Evolutionary conservation across 352 stramenopile species (phyloP).

Genomic region (Pythium rishiriense): DNA sequence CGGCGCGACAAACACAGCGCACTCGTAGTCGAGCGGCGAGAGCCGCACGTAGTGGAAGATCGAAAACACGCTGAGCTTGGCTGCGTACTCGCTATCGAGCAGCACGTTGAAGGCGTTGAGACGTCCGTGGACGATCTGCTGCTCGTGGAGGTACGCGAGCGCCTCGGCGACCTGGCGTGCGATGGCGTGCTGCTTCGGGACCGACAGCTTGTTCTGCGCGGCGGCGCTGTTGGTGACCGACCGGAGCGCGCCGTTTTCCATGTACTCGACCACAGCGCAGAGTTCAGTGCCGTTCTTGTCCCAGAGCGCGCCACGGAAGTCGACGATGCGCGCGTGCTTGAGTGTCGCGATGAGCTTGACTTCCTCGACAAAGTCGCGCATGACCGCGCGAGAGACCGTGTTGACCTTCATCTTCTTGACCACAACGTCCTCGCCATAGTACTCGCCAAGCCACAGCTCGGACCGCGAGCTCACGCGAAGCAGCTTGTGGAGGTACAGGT

Average conservation of each 20-base stretch:
- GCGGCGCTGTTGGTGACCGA: conserved; percentile 51
- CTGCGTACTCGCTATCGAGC: conserved; percentile 60
- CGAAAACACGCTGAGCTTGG: conserved; percentile 77
- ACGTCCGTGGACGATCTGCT: conserved; percentile 74
- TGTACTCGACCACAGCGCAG: conserved; percentile 72
- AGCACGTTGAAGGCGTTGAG: conserved; percentile 81
- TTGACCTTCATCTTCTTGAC: conserved; percentile 86
- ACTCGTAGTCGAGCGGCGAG: conserved; percentile 67
- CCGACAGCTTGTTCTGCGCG: conserved; percentile 34
- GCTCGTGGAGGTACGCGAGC: conserved; percentile 62
- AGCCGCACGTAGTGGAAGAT: conserved; percentile 81
- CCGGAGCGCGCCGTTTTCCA: conserved; percentile 62
- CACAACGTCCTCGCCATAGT: conserved; percentile 57
- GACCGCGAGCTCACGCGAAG: conserved; percentile 70
- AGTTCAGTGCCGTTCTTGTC: conserved; percentile 68
- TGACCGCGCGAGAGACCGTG: conserved; percentile 55
- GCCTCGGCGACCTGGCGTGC: conserved; percentile 69
- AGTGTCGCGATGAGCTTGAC: conserved; percentile 77
- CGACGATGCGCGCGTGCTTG: conserved; percentile 61
- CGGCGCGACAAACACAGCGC: conserved; percentile 63
- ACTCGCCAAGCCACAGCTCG: conserved; percentile 77
- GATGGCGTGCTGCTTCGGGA: conserved; percentile 70
- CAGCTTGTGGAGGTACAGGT: conserved; percentile 73
- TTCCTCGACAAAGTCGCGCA: conserved; percentile 80
- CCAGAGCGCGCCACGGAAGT: conserved; percentile 77